phyloP scores from a whole-genome alignment of 2,329 filamentous ascomycete genomes.

The Cladosporium cucumerinum region DNA sequence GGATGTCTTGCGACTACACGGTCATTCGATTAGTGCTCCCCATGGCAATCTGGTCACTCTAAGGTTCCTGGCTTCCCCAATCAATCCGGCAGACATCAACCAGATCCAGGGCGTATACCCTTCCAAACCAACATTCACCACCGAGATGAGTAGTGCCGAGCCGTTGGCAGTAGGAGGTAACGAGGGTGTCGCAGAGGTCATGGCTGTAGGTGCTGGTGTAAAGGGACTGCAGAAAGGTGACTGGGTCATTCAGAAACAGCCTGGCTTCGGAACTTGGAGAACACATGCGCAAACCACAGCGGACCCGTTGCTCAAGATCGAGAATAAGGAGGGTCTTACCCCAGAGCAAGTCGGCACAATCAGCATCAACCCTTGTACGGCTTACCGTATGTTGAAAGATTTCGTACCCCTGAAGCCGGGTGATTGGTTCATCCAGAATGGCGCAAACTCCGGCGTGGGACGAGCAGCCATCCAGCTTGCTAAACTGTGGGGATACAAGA shows the following conservation, averaged over 20 bases:
- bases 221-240: slow-evolving; percentile 70
- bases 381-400: slow-evolving; percentile 86
- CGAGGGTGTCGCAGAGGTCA: slow-evolving; percentile 90
- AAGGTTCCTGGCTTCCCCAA: slow-evolving; percentile 82
- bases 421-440: slow-evolving; percentile 96
- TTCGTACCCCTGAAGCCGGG: slow-evolving; percentile 67
- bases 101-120: slow-evolving; percentile 97
- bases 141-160: slow-evolving; percentile 68
- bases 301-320: slow-evolving; percentile 64
- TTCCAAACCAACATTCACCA: slow-evolving; percentile 73
- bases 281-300: slow-evolving; percentile 73
- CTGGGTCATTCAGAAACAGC: slow-evolving; percentile 85
- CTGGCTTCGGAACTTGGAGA: slow-evolving; percentile 89
- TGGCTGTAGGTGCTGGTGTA: slow-evolving; percentile 61
- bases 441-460: slow-evolving; percentile 90
- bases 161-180: slow-evolving; percentile 81
- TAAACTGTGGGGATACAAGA: slow-evolving; percentile 79
- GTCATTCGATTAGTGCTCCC: slow-evolving; percentile 71
- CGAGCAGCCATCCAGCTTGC: slow-evolving; percentile 87
- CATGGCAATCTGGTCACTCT: slow-evolving; percentile 71
- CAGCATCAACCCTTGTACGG: slow-evolving; percentile 88
- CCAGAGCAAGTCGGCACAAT: slow-evolving; percentile 82
- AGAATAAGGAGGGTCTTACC: slow-evolving; percentile 66
- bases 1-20: slow-evolving; percentile 67
- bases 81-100: slow-evolving; percentile 98